phyloP scores from a whole-genome alignment of 257 asterid genomes.

The Gynochthodes officinalis region DNA sequence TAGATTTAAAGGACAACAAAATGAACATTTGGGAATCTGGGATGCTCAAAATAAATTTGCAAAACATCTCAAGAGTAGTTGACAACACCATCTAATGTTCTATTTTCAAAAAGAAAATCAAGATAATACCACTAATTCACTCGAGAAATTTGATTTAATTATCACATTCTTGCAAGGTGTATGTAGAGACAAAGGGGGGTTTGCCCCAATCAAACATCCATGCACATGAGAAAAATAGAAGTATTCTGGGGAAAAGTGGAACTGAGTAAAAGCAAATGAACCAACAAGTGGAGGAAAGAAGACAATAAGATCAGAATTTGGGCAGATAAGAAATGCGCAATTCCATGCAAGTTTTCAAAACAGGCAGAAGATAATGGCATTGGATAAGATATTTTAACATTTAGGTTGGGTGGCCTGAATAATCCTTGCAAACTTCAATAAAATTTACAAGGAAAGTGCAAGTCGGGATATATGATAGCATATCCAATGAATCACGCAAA shows the following conservation, averaged over 20 bases:
- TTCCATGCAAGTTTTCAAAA: not conserved
- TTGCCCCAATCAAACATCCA: not conserved
- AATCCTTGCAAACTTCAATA: not conserved
- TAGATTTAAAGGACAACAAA: not conserved
- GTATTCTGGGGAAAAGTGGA: too few species aligned
- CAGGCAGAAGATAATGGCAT: not conserved
- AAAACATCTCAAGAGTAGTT: not conserved
- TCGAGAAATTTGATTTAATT: not conserved
- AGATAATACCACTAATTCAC: not conserved
- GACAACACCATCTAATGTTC: not conserved
- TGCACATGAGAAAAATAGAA: not conserved
- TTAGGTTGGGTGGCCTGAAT: not conserved
- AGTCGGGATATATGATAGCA: not conserved
- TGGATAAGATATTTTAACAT: constrained; percentile 2
- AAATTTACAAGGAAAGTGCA: constrained; percentile 1
- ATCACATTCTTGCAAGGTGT: not conserved
- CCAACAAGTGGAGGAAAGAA: constrained; percentile 4
- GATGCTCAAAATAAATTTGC: not conserved
- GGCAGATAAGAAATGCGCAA: not conserved
- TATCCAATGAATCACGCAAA: not conserved
- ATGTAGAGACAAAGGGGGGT: not conserved
- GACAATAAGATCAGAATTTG: constrained; percentile 4
- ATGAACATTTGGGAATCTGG: too few species aligned
- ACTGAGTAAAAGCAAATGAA: not conserved
- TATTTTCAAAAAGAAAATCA: not conserved